Conservation (phyloP, 108 stramenopile species). For the Pseudonitzschia pungens region DNA sequence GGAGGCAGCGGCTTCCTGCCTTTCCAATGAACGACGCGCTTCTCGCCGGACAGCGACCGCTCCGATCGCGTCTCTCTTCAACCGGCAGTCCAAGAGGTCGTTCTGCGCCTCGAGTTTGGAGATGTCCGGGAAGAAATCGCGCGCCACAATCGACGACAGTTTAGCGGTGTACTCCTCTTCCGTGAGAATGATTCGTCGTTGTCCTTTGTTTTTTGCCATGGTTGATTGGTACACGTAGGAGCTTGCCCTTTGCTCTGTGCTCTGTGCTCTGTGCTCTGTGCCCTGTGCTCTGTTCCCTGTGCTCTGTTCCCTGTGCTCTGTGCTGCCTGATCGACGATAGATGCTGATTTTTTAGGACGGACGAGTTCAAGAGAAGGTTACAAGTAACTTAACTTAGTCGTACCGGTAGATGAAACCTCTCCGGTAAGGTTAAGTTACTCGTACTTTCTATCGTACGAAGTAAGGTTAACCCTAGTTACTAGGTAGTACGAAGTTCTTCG, state of each 20-base stretch:
- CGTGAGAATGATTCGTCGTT: conserved; percentile 56
- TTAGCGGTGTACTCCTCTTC: conserved; percentile 80
- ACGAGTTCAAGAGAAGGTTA: too few species aligned
- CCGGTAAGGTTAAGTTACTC: too few species aligned
- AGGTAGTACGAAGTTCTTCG: too few species aligned
- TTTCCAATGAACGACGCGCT: conserved; percentile 45
- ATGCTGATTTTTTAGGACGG: too few species aligned
- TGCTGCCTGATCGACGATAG: too few species aligned
- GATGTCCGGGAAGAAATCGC: conserved; percentile 73
- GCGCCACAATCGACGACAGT: conserved; percentile 59
- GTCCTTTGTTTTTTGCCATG: conserved; percentile 11
- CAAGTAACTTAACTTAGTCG: too few species aligned
- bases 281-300: too few species aligned
- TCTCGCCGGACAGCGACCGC: conserved; percentile 71
- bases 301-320: too few species aligned
- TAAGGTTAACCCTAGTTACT: too few species aligned
- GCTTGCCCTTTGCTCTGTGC: not conserved
- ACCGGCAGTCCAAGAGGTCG: conserved; percentile 51
- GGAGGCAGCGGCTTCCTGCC: conserved; percentile 45
- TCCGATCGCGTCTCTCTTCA: conserved; percentile 53
- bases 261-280: too few species aligned
- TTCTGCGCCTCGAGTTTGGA: conserved; percentile 48
- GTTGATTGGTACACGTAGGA: not conserved
- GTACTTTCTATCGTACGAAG: too few species aligned
- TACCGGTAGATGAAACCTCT: too few species aligned